Evolutionary conservation across 192 early-diverging fungal species (phyloP).

Genomic region (Linnemannia zychae): DNA sequence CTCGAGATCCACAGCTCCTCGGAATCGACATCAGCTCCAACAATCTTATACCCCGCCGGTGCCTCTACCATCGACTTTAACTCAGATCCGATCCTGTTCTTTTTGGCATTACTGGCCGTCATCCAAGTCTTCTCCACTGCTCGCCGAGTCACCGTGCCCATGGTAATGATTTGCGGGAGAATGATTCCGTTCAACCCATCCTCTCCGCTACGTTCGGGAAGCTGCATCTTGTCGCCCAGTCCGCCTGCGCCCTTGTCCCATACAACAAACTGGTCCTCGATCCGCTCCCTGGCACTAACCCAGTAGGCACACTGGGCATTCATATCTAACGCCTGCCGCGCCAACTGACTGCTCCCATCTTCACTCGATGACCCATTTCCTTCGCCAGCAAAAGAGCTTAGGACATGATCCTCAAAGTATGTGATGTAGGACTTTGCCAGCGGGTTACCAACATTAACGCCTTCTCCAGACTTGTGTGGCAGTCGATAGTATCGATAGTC

Average conservation of each 20-base stretch:
- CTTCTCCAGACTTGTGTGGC: slow-evolving; percentile 90
- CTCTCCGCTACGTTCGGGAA: slow-evolving; percentile 43
- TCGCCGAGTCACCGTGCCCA: slow-evolving; percentile 97
- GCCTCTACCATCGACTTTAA: slow-evolving; percentile 90
- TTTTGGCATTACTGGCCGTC: slow-evolving; percentile 94
- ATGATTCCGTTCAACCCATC: slow-evolving; percentile 76
- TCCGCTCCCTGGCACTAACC: slow-evolving; percentile 85
- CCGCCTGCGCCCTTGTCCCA: slow-evolving; percentile 66
- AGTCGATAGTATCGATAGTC: slow-evolving; percentile 74
- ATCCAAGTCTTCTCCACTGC: slow-evolving; percentile 95
- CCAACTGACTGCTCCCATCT: slow-evolving; percentile 54
- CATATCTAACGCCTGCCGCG: slow-evolving; percentile 82
- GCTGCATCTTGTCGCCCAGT: slow-evolving; percentile 58
- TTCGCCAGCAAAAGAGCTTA: slow-evolving; percentile 75
- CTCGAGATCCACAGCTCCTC: slow-evolving; percentile 98
- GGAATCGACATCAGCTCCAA: slow-evolving; percentile 97
- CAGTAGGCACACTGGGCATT: slow-evolving; percentile 92
- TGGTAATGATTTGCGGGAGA: slow-evolving; percentile 89
- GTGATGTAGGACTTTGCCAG: slow-evolving; percentile 86
- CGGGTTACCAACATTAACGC: slow-evolving; percentile 85
- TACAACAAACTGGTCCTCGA: slow-evolving; percentile 88
- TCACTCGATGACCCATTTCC: slow-evolving; percentile 5
- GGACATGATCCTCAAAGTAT: slow-evolving; percentile 83
- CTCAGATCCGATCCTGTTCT: slow-evolving; percentile 92
- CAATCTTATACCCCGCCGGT: slow-evolving; percentile 86